Evolutionary conservation across 1,139 yeast species (phyloP), one percentile per base, ranked within the genome.

Genomic region (Geotrichum carabidarum): DNA sequence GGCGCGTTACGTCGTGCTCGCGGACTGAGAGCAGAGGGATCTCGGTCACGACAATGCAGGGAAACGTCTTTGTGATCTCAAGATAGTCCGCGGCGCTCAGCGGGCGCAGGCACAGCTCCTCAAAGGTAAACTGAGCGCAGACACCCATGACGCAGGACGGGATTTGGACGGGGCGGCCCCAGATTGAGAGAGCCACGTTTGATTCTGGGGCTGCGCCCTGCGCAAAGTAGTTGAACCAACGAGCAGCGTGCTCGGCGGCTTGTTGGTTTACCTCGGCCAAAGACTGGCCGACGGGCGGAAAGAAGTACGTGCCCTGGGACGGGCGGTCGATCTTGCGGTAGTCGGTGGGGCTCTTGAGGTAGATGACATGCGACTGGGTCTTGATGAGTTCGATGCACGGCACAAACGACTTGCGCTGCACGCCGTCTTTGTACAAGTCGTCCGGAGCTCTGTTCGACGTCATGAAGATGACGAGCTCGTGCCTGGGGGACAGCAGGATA

Each of bases 21-120:
- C 84, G 78, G 30, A 86, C 78, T 17, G 95, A 83, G 61, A 93
- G 73, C 60, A 83, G 83, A 4, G 99, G 99, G 48, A 93, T 90
- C 66, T 91, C 98, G 0, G 98, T 90, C 44, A 93, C 78, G 12
- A 93, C 82, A 62, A 91, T 86, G 9, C 91, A 80, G 55, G 81
- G 81, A 73, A 83, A 93, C 30, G 82, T 74, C n/a, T 80, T 77
- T 3, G 97, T 95, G 59, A 93, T 72, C 36, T 90, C 83, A 42
- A 93, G 76, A 67, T 93, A 93, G 69, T 93, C 99, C 9, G 97
- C 98, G 0, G 99, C 97, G n/a, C 96, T 90, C 60, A 88, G 72
- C 8, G 95, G 93, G 57, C 78, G 74, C 1, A 95, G 96, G 70
- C 98, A 93, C 42, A 93, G 74, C 67, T 93, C 84, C 48, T 81